Evolutionary conservation across 2,329 filamentous ascomycete genomes (phyloP).

Genomic region (Phyllosticta citrichinensis): DNA sequence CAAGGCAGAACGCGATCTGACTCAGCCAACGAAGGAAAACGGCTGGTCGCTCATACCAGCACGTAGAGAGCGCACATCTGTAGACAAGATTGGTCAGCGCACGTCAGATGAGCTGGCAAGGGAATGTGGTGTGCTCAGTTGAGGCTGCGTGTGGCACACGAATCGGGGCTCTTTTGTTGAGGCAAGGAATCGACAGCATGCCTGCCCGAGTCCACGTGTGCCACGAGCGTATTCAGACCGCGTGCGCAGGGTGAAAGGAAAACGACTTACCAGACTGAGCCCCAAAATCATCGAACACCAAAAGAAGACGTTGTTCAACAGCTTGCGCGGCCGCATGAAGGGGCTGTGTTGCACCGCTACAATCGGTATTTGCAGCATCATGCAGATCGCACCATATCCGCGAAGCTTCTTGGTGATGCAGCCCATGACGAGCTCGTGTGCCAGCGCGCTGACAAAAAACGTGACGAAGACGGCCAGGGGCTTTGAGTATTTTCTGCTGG

Average conservation of each 20-base stretch:
- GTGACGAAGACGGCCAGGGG: conserved; percentile 76
- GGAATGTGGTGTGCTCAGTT: background rate
- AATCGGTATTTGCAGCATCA: conserved; percentile 95
- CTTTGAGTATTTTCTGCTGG: conserved; percentile 64
- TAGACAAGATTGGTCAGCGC: background rate
- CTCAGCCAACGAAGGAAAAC: background rate
- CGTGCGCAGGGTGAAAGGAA: too few species aligned
- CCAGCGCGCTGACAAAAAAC: conserved; percentile 79
- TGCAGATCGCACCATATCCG: conserved; percentile 85
- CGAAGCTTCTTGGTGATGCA: conserved; percentile 96
- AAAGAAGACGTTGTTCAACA: conserved; percentile 63
- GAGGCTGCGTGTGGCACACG: background rate
- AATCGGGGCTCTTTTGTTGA: background rate
- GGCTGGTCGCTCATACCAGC: conserved; percentile 18
- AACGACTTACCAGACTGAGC: conserved; percentile 58
- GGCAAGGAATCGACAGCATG: background rate
- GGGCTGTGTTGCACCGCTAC: conserved; percentile 75
- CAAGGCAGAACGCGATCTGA: background rate
- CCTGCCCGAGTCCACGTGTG: background rate
- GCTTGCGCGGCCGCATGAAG: background rate
- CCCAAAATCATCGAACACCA: conserved; percentile 90
- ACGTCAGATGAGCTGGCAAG: conserved; percentile 9
- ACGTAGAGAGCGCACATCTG: conserved; percentile 32
- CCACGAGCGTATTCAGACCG: background rate
- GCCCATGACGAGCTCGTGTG: conserved; percentile 92